Evolutionary conservation across 768 basidiomycete genomes (phyloP), one percentile per base, ranked within the genome.

Genomic region (Jaapia argillacea): DNA sequence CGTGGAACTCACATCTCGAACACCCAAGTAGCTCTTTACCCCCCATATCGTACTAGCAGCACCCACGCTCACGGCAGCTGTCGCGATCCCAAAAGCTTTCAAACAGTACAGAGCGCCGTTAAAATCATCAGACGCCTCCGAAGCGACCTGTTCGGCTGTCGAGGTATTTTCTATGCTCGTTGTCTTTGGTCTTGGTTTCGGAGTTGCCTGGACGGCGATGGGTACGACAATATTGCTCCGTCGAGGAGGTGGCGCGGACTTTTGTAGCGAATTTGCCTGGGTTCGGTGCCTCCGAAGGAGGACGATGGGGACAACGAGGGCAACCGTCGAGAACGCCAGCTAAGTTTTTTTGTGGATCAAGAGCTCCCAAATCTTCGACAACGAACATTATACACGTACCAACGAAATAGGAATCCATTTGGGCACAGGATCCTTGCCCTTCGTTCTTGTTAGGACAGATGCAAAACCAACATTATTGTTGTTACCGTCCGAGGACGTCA

Each of bases 1-100:
- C 10, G 28, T 10, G 28, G 28, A 33, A 38, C 37, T 12, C 20
- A 38, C 37, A 22, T 38, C 37, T 10, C 21, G 37, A 12, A 38
- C 37, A 22, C 37, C 37, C 10, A 21, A 6, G 10, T 10, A 10
- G 10, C 7, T 21, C 20, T 10, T 38, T 7, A 38, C 37, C 10
- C 37, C 37, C 37, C 10, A 10, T 7, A 38, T 21, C 13, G 13
- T 21, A 7, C 10, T 21, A 12, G 37, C 37, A 7, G 37, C 37
- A 7, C 10, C 7, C 37, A 21, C 7, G 13, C 13, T 10, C 37
- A 38, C 37, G 37, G 10, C 37, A 7, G 20, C 10, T 7, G 37
- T 38, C 7, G 37, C 37, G 37, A 38, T 38, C 37, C 37, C 37
- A 21, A 38, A 38, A 7, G 37, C 37, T 21, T 38, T 38, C 10